A percentile compares a stretch with the other conserved stretches of the same genome.
phyloP scores from a whole-genome alignment of 2,329 filamentous ascomycete species.

The Passalora sequoiae region DNA sequence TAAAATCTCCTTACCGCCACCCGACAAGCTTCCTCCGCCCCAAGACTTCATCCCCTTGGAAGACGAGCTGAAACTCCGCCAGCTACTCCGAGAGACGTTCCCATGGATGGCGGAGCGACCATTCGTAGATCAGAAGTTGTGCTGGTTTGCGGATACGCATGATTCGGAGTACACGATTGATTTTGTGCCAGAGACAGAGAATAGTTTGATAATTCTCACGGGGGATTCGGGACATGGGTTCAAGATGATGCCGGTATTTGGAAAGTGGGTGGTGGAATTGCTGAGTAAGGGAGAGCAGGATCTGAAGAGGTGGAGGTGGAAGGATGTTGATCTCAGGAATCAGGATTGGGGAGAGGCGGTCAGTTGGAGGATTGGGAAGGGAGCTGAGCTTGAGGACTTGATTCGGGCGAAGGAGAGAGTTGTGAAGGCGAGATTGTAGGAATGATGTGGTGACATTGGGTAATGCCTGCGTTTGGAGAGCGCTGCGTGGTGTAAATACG shows the following conservation, averaged over 20 bases:
- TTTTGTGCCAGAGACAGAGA: constrained; percentile 48
- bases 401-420: constrained; percentile 21
- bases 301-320: constrained; percentile 51
- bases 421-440: constrained; percentile 21
- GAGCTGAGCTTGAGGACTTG: constrained; percentile 23
- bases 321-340: constrained; percentile 32
- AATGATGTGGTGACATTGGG: too few species aligned
- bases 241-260: constrained; percentile 59
- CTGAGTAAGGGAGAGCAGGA: constrained; percentile 44
- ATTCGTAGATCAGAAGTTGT: constrained; percentile 54
- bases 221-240: constrained; percentile 60
- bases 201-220: constrained; percentile 48
- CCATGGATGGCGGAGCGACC: constrained; percentile 52
- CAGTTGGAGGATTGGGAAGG: constrained; percentile 44
- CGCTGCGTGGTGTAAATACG: too few species aligned
- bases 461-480: too few species aligned
- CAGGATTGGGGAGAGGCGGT: constrained; percentile 44
- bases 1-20: constrained; percentile 42
- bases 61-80: constrained; percentile 51
- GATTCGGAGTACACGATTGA: constrained; percentile 59
- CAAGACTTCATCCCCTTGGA: constrained; percentile 48
- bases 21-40: constrained; percentile 38
- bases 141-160: constrained; percentile 59
- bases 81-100: constrained; percentile 49
- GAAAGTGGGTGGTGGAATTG: constrained; percentile 49